Evolutionary conservation across 2,329 filamentous ascomycete species (phyloP).

Genomic region (Paracoccidioides lutzii): DNA sequence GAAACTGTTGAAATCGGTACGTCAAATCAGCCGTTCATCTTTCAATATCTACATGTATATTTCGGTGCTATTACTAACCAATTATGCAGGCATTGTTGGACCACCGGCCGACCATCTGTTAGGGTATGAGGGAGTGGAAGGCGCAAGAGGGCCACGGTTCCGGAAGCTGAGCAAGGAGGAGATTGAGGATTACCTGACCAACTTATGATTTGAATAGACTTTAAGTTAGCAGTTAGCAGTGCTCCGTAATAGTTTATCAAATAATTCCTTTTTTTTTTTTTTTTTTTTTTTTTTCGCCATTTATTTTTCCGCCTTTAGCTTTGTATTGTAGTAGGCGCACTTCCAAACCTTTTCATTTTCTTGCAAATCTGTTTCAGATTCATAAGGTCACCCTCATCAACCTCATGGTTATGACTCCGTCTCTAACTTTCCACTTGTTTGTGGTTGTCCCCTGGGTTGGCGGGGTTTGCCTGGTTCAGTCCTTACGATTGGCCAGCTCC

Average conservation of each 20-base stretch:
- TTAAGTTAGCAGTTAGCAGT: neutral
- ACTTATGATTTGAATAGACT: slow-evolving; percentile 60
- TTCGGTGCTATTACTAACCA: slow-evolving; percentile 5
- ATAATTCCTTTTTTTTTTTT: neutral
- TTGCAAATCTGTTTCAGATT: neutral
- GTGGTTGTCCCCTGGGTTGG: neutral
- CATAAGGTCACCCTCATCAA: neutral
- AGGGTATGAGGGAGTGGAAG: slow-evolving; percentile 51
- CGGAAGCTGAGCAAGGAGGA: slow-evolving; percentile 80
- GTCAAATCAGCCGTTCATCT: slow-evolving; percentile 18
- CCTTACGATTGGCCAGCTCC: neutral
- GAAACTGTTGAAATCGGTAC: slow-evolving; percentile 95
- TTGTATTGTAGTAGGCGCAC: slow-evolving; percentile 2
- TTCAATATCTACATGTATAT: neutral
- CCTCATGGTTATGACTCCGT: too few species aligned
- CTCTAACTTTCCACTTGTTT: too few species aligned
- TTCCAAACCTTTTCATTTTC: neutral
- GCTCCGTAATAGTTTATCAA: neutral
- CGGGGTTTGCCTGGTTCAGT: neutral
- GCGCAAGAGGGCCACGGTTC: slow-evolving; percentile 31
- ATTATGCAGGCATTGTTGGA: slow-evolving; percentile 69
- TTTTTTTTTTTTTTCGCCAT: neutral
- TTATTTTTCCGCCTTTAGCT: neutral
- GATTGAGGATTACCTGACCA: slow-evolving; percentile 98
- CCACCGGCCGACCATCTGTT: slow-evolving; percentile 86